phyloP scores from a whole-genome alignment of 352 stramenopile species.

The Salisapilia sapeloensis region DNA sequence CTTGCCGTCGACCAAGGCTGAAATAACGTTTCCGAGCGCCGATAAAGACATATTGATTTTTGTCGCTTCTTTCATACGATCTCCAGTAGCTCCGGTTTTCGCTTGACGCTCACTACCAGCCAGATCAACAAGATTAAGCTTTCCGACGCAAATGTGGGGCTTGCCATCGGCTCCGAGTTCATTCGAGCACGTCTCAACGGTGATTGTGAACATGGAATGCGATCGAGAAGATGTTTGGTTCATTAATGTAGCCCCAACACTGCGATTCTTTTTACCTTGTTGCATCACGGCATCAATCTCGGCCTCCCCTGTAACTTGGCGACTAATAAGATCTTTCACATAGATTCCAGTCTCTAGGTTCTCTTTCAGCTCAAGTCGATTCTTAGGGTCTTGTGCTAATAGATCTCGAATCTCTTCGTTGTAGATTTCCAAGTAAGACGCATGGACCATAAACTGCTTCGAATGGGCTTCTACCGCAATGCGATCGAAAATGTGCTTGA shows the following conservation, averaged over 20 bases:
- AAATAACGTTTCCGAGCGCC: slow-evolving; percentile 86
- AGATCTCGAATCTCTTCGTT: slow-evolving; percentile 96
- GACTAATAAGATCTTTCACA: slow-evolving; percentile 86
- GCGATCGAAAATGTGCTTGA: slow-evolving; percentile 93
- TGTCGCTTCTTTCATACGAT: slow-evolving; percentile 89
- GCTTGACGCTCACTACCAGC: slow-evolving; percentile 83
- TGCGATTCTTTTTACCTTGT: slow-evolving; percentile 86
- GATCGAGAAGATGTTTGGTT: slow-evolving; percentile 90
- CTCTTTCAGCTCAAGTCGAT: slow-evolving; percentile 87
- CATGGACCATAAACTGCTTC: slow-evolving; percentile 88
- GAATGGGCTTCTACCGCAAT: slow-evolving; percentile 61
- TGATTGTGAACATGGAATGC: slow-evolving; percentile 93
- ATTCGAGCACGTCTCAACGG: slow-evolving; percentile 70
- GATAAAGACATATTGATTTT: slow-evolving; percentile 91
- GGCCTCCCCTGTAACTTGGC: slow-evolving; percentile 56
- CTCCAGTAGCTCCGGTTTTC: slow-evolving; percentile 87
- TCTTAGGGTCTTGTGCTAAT: slow-evolving; percentile 73
- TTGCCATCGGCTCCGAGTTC: slow-evolving; percentile 30
- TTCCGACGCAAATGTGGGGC: slow-evolving; percentile 88
- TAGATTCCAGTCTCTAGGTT: slow-evolving; percentile 90
- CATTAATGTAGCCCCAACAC: slow-evolving; percentile 88
- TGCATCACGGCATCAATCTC: slow-evolving; percentile 91
- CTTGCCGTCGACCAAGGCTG: slow-evolving; percentile 18
- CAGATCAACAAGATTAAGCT: slow-evolving; percentile 94
- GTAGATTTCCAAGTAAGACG: slow-evolving; percentile 96